Base-by-base conservation (phyloP, 225 moss, liverwort and hornwort genomes). In the Ulota crispa region DNA sequence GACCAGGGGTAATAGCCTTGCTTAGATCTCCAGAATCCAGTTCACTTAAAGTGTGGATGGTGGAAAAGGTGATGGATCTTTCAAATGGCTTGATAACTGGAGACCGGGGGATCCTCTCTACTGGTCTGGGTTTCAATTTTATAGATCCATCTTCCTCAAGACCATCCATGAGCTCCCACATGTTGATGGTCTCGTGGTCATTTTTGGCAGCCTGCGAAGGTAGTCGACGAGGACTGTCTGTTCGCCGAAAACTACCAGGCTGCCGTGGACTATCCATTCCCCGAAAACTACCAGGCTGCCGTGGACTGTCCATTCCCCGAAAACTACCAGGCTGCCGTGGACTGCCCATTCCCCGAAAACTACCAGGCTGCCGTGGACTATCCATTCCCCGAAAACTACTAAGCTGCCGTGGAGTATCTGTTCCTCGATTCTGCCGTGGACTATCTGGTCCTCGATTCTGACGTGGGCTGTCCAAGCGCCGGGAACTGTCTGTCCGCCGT, bases 161-260 rank as follows among this genome's bases (percentile, higher is more conserved):
- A 27, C 86, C 91, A 75, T 88, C 91, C 91, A 91, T 91, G 53
- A 88, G 78, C 78, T 91, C 91, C 88, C 86, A 91, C 80, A 86
- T 88, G 68, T 91, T 81, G 34, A 91, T 81, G 39, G 83, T 88
- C 5, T 88, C 88, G 23, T 79, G 76, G 56, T 70, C 81, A 66
- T 64, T 77, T 50, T 28, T 84, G 64, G 70, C 11, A 60, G 71
- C 70, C 82, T 82, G 82, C 24, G 81, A 81, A 70, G 79, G 80
- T 68, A 81, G 69, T 53, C 77, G 82, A 66, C 87, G 87, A 60
- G 85, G 87, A 59, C 85, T 86, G n/a, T 77, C 87, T 50, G 77
- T 73, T 80, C 78, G 57, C 41, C 83, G 78, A 41, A 65, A 64
- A 70, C 39, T 39, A 39, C 39, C 39, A 39, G 39, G 39, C 76